Conservation (phyloP, 768 basidiomycete species). For the Dentipellis fragilis region DNA sequence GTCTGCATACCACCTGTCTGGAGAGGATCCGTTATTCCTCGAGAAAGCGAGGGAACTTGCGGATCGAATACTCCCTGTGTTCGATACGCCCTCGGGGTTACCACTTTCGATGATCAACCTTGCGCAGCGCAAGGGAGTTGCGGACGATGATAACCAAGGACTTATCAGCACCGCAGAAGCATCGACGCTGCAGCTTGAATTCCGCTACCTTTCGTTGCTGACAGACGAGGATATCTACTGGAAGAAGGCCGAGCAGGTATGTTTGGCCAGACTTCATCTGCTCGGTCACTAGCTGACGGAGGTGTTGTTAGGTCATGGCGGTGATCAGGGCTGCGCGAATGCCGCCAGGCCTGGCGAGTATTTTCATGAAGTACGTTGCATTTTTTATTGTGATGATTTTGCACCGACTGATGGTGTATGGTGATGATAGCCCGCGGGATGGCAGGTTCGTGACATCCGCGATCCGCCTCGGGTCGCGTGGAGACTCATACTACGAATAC, state of each 20-base stretch:
- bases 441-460: slow-evolving; percentile 55
- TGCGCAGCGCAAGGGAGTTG: slow-evolving; percentile 43
- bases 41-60: slow-evolving; percentile 75
- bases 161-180: slow-evolving; percentile 77
- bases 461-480: slow-evolving; percentile 84
- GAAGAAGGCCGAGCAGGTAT: slow-evolving; percentile 66
- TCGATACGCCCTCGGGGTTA: slow-evolving; percentile 73
- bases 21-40: slow-evolving; percentile 53
- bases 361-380: slow-evolving; percentile 67
- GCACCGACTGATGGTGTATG: background rate
- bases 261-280: background rate
- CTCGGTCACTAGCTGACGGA: background rate
- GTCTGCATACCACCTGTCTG: slow-evolving; percentile 74
- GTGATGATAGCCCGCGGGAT: slow-evolving; percentile 31
- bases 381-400: background rate
- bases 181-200: slow-evolving; percentile 84
- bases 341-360: slow-evolving; percentile 70
- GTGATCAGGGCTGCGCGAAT: slow-evolving; percentile 53
- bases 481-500: slow-evolving; percentile 93
- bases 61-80: slow-evolving; percentile 72
- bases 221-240: slow-evolving; percentile 76
- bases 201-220: slow-evolving; percentile 75
- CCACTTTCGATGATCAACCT: slow-evolving; percentile 79
- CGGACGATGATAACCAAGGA: slow-evolving; percentile 47
- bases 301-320: slow-evolving; percentile 44